Evolutionary conservation across 1,139 yeast species (phyloP).

Genomic region (Sugiyamaella pinicola): DNA sequence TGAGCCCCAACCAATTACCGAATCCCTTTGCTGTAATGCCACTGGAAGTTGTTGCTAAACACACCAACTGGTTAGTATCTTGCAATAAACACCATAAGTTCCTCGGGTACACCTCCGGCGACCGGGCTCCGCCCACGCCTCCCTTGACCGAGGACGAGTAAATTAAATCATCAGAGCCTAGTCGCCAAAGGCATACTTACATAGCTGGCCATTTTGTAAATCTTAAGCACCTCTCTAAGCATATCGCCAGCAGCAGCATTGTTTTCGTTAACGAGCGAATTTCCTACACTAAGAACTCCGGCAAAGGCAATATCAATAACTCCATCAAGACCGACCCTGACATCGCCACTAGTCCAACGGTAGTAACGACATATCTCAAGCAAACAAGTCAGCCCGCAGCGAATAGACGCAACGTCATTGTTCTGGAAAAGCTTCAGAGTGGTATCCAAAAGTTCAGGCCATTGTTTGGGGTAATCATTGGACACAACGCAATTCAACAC

Average conservation of each 20-base stretch:
- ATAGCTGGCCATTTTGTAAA: constrained; percentile 77
- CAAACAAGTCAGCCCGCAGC: constrained; percentile 76
- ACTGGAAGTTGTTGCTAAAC: constrained; percentile 71
- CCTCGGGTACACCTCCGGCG: no score
- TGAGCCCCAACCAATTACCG: constrained; percentile 71
- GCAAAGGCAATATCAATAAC: constrained; percentile 70
- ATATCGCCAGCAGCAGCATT: constrained; percentile 65
- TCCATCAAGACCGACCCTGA: constrained; percentile 51
- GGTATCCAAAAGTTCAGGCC: constrained; percentile 67
- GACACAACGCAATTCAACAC: constrained; percentile 66
- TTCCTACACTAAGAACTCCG: constrained; percentile 65
- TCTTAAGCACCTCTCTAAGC: constrained; percentile 72
- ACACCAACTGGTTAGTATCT: background rate
- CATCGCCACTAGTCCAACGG: constrained; percentile 55
- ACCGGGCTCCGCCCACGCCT: no score
- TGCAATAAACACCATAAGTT: no score
- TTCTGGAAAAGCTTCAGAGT: constrained; percentile 61
- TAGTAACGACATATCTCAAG: constrained; percentile 73
- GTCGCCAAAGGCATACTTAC: constrained; percentile 22
- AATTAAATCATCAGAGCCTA: background rate
- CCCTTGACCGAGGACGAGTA: no score
- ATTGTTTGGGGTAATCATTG: constrained; percentile 66
- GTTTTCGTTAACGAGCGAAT: constrained; percentile 52
- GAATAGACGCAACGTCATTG: constrained; percentile 59
- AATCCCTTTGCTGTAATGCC: constrained; percentile 60